Evolutionary conservation across 495 filamentous ascomycete genomes (phyloP).

Genomic region (Baudoinia panamericana): DNA sequence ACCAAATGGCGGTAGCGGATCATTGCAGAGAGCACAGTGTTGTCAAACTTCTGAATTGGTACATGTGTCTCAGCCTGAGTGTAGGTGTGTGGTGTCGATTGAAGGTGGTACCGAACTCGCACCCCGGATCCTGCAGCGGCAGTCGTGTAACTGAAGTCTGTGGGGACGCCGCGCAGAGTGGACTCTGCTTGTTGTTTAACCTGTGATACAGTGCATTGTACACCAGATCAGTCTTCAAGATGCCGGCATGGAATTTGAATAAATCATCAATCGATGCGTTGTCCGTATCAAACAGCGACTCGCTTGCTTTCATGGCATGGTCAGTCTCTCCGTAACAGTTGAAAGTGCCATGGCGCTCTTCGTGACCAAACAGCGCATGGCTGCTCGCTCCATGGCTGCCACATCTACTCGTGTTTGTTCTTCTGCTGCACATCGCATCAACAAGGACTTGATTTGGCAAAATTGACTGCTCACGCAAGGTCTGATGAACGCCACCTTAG

Average conservation of each 20-base stretch:
- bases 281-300: neutral
- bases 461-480: neutral
- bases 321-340: neutral
- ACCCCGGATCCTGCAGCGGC: slow-evolving; percentile 9
- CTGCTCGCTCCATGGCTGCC: slow-evolving; percentile 10
- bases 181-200: neutral
- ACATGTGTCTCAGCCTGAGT: neutral
- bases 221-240: neutral
- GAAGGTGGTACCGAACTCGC: neutral
- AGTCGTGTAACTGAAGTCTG: slow-evolving; percentile 3
- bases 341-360: slow-evolving; percentile 6
- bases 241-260: neutral
- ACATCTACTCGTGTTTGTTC: slow-evolving; percentile 4
- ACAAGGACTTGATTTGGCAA: neutral
- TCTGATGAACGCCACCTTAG: neutral
- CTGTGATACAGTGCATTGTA: neutral
- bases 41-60: neutral
- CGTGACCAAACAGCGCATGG: slow-evolving; percentile 4
- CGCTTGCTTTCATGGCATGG: neutral
- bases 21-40: neutral
- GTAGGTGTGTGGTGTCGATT: neutral
- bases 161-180: neutral
- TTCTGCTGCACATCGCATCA: neutral
- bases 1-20: neutral
- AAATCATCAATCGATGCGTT: neutral